phyloP scores from a whole-genome alignment of 1,284 basidiomycete species.

The Cutaneotrichosporon sp. region DNA sequence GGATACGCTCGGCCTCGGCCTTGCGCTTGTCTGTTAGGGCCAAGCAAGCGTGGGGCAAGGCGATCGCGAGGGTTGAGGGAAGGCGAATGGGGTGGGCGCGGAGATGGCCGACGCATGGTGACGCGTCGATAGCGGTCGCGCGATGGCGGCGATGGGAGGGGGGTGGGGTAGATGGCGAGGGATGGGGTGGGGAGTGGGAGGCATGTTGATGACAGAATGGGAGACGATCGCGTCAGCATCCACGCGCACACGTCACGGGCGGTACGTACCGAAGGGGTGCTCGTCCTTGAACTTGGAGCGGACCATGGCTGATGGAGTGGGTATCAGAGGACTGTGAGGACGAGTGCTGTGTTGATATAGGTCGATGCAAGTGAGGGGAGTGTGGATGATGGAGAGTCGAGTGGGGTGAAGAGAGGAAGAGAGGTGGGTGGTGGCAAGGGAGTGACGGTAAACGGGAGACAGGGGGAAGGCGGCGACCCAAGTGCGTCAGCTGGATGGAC shows the following conservation, averaged over 20 bases:
- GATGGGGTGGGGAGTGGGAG: background rate
- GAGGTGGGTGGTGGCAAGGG: background rate
- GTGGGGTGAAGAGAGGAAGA: background rate
- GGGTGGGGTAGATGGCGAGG: background rate
- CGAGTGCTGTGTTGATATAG: background rate
- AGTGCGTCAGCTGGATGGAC: slow-evolving; percentile 1
- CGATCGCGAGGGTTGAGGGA: background rate
- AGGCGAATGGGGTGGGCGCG: background rate
- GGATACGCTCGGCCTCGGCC: slow-evolving; percentile 88
- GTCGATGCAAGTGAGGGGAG: background rate
- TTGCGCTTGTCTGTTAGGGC: slow-evolving; percentile 85
- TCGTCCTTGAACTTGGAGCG: slow-evolving; percentile 99
- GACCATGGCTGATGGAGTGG: slow-evolving; percentile 59
- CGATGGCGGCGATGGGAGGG: background rate
- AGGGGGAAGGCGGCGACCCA: background rate
- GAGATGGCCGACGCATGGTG: background rate
- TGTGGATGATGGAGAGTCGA: background rate
- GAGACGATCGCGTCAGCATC: slow-evolving; percentile 9
- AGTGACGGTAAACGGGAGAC: background rate
- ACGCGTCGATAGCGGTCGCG: background rate
- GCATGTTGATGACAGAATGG: background rate
- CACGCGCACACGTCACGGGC: slow-evolving; percentile 14
- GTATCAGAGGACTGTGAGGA: slow-evolving; percentile 7
- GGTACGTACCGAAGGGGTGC: slow-evolving; percentile 86
- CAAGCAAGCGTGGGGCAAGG: background rate